phyloP scores from a whole-genome alignment of 306 rosid species.

The Quercus glauca region DNA sequence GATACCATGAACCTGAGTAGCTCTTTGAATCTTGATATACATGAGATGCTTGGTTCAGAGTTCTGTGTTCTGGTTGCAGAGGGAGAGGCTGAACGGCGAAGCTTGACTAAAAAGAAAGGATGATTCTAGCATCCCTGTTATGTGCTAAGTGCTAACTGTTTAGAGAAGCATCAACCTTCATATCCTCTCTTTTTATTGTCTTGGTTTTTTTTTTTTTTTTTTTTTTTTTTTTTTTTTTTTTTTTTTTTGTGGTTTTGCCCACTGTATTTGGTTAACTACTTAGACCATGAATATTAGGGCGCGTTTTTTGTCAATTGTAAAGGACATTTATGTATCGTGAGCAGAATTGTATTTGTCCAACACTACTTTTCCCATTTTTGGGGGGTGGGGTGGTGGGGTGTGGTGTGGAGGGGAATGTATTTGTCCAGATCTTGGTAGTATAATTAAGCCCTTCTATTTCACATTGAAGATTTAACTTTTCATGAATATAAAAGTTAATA shows the following conservation, averaged over 20 bases:
- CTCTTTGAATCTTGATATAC: constrained; percentile 50
- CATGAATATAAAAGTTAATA: no score
- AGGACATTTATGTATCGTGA: neutral
- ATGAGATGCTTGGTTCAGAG: constrained; percentile 90
- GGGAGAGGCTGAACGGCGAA: constrained; percentile 77
- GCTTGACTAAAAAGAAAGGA: constrained; percentile 48
- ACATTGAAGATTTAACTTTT: no score
- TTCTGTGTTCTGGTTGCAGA: constrained; percentile 77
- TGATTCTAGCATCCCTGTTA: constrained; percentile 20
- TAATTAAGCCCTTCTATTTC: no score
- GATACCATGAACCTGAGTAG: constrained; percentile 59
- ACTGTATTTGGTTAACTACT: neutral
- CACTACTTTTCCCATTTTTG: no score
- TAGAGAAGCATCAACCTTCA: neutral
- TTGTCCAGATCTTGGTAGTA: no score
- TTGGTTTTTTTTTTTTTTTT: neutral
- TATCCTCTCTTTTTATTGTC: neutral
- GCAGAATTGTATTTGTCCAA: neutral
- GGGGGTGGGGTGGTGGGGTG: no score
- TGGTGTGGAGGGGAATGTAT: no score
- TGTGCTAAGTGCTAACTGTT: neutral
- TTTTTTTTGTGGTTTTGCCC: no score
- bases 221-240: neutral
- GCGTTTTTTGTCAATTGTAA: neutral
- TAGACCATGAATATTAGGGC: neutral